Percentiles rank a stretch among this genome's conserved stretches.
These are phyloP conservation scores for Barnettozyma californica DNA, from an alignment of 805 yeast species.

Conservation along the genomic window DNA sequence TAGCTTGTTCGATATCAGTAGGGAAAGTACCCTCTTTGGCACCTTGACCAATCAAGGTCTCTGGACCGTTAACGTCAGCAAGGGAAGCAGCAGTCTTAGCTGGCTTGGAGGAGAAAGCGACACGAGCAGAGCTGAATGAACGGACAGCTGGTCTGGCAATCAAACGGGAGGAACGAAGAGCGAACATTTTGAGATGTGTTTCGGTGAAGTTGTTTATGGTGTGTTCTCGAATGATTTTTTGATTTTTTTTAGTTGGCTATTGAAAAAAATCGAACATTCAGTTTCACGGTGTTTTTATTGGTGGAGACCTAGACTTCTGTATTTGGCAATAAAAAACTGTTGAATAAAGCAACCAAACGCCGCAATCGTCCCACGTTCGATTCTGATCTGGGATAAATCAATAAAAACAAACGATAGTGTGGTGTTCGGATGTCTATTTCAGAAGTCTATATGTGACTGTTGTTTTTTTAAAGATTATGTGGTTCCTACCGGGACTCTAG, in stretches of 20 bases:
- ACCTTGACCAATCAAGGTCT: conserved; percentile 85
- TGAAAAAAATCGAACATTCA: conserved; percentile 1
- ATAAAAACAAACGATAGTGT: background rate
- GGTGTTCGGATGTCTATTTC: conserved; percentile 8
- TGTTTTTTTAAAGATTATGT: background rate
- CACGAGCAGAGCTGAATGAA: conserved; percentile 29
- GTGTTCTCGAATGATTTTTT: conserved; percentile 22
- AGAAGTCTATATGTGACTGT: conserved; percentile 5
- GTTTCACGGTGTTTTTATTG: conserved; percentile 20
- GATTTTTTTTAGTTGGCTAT: background rate
- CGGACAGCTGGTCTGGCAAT: conserved; percentile 29
- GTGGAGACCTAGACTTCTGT: conserved; percentile 17
- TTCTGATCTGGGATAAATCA: background rate
- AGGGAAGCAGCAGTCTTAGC: conserved; percentile 59
- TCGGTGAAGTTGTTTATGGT: background rate
- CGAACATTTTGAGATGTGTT: conserved; percentile 26
- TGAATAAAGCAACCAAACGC: background rate
- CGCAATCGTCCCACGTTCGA: conserved; percentile 7
- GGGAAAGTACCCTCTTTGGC: conserved; percentile 83
- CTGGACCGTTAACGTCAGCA: conserved; percentile 74
- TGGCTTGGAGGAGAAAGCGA: conserved; percentile 20
- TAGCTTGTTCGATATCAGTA: conserved; percentile 92
- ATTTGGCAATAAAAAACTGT: conserved; percentile 4
- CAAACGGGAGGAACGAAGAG: conserved; percentile 31
- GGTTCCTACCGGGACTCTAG: conserved; percentile 2